Base-by-base conservation (phyloP, 495 filamentous ascomycete genomes). In the Xanthoparmelia taractica region DNA sequence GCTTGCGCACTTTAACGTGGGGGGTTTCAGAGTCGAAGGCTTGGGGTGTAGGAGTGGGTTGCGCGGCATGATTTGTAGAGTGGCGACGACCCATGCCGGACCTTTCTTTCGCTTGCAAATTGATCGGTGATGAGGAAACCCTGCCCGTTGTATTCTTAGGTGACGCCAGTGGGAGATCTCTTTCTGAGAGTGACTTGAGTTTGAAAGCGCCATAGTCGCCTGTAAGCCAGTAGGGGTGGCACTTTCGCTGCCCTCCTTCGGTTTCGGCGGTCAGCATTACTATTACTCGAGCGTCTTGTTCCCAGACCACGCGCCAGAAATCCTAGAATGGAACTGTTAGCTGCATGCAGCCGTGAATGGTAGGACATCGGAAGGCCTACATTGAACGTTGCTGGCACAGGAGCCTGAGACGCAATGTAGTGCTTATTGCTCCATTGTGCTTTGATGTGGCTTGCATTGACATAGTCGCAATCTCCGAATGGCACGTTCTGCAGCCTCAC, bases 281-380 rank as follows among this genome's bases (percentile, higher is more conserved):
- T 60, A 98, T 84, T 36, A 97, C 89, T 59, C 92, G 86, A 31
- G 95, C 85, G 71, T 97, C 92, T 76, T 97, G 88, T 70, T 97
- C 93, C 94, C 94, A 98, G 52, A 97, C 81, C 27, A 97, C 86
- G 54, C 90, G 91, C 94, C 94, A 98, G 70, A 98, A 98, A 75
- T 98, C 94, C 93, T 96, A n/a, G 73, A 47, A 36, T 17, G 7
- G 33, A 5, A 6, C 20, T 29, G 34, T 60, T 36, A 54, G 34
- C 59, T 63, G 57, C 64, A 66, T 31, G 60, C 7, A 36, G 33
- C n/a, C 36, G 52, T 58, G 23, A 17, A 57, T 54, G 50, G 36
- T 50, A 8, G 57, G 25, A 27, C 27, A 31, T 56, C 33, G 20
- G 38, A 82, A 8, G 29, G 29, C 89, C 79, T 74, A 94, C 91